Evolutionary conservation across 371 early-diverging fungal species (phyloP), one percentile per base, ranked within the genome.

Genomic region (Mycotypha africana): DNA sequence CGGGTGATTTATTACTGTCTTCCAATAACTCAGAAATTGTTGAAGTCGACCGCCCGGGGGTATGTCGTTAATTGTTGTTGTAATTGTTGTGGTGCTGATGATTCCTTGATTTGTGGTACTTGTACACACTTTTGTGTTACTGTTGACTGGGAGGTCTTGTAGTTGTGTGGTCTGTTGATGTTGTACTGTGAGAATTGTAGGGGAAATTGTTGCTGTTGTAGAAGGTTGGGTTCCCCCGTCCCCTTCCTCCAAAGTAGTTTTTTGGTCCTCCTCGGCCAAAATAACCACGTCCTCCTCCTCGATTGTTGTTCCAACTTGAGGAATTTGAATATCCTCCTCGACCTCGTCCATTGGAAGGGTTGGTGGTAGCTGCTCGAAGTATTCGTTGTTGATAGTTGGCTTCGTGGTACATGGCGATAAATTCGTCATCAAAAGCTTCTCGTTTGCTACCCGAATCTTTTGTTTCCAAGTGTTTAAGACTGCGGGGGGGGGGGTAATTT

Each of bases 401-500:
- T 42, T 49, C 49, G 19, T 49, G 34, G 38, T 42, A 37, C 20
- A 3, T 15, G 10, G 30, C 26, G 17, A 45, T 14, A 45, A 51
- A 39, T 8, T 43, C 37, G 20, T 45, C 23, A 2, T 25, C 22
- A 39, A 44, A 33, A 0, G 45, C 45, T 28, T 45, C 31, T 45
- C 34, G 16, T 26, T 45, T 51, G 14, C 10, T 25, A 12, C 35
- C 24, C 15, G 31, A 28, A 8, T 42, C 37, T 21, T 23, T 33
- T 16, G 31, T 32, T 32, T 47, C 54, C 41, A 42, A 48, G 28
- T 54, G 48, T 40, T 54, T 42, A 20, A 54, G 23, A 19, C 39
- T 54, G 12, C n/a, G n/a, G n/a, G n/a, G n/a, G n/a, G n/a, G 30
- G 22, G 3, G 48, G 54, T 11, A 54, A 12, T 19, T 35, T 45